These are phyloP conservation scores for Fomitopsis serialis DNA, from an alignment of 768 basidiomycete genomes.

Conservation along the genomic window DNA sequence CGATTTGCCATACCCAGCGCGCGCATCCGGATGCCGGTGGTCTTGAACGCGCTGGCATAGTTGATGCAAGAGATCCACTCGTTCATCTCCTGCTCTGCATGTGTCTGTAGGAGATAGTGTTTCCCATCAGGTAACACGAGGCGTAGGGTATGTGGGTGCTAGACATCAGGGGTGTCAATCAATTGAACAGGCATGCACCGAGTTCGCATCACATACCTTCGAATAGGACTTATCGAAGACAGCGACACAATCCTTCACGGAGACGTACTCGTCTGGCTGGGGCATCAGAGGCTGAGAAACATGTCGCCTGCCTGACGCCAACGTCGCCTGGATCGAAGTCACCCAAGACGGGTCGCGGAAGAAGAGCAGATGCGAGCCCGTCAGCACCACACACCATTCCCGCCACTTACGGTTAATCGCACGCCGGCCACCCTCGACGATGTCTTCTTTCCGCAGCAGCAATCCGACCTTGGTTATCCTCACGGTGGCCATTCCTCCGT, in stretches of 20 bases:
- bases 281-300: constrained; percentile 39
- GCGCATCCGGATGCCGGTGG: constrained; percentile 77
- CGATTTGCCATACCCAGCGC: constrained; percentile 60
- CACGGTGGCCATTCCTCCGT: constrained; percentile 39
- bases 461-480: constrained; percentile 79
- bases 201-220: constrained; percentile 52
- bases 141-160: constrained; percentile 70
- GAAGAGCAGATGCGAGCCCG: constrained; percentile 86
- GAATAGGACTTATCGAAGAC: constrained; percentile 73
- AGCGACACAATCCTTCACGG: constrained; percentile 73
- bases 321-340: constrained; percentile 38
- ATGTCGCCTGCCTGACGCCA: constrained; percentile 28
- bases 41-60: constrained; percentile 90
- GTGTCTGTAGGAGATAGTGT: constrained; percentile 75
- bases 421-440: constrained; percentile 71
- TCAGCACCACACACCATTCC: constrained; percentile 78
- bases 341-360: constrained; percentile 72
- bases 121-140: constrained; percentile 73
- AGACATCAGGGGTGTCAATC: not conserved
- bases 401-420: constrained; percentile 82
- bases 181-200: not conserved
- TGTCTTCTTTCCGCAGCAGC: constrained; percentile 78
- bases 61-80: constrained; percentile 92
- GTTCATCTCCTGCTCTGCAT: constrained; percentile 67
- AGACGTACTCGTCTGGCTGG: constrained; percentile 82